Conservation (phyloP, 2,329 filamentous ascomycete genomes). For the Pseudogymnoascus sp. region DNA sequence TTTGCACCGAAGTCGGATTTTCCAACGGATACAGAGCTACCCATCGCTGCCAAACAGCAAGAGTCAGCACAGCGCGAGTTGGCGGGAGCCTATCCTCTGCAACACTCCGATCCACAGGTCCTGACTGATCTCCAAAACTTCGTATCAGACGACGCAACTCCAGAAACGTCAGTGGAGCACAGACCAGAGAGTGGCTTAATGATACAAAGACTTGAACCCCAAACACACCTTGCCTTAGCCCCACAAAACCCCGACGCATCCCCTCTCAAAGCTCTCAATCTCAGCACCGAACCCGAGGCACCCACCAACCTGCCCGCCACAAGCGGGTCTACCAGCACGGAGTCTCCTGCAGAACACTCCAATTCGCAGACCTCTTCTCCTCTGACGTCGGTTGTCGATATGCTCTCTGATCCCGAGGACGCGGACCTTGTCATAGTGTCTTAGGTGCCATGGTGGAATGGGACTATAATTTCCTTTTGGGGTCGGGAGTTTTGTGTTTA, state of each 20-base stretch:
- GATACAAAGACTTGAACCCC: not conserved
- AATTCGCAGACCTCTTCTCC: not conserved
- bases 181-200: not conserved
- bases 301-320: not conserved
- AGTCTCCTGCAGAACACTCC: not conserved
- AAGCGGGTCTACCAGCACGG: not conserved
- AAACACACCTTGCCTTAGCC: not conserved
- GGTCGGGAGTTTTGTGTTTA: not conserved
- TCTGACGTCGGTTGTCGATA: not conserved
- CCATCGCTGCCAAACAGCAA: not conserved
- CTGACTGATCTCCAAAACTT: not conserved
- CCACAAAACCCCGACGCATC: not conserved
- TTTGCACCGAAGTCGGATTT: not conserved
- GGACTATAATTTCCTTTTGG: not conserved
- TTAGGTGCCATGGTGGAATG: not conserved
- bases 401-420: not conserved
- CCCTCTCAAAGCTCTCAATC: not conserved
- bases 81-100: not conserved
- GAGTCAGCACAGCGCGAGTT: not conserved
- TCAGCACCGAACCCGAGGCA: not conserved
- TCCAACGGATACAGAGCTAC: not conserved
- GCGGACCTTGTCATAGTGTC: not conserved
- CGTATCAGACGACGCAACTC: not conserved
- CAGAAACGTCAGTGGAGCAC: not conserved
- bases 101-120: not conserved